Evolutionary conservation across 2,329 filamentous ascomycete species (phyloP), one percentile per base, ranked within the genome.

Genomic region (Akanthomyces muscarius): DNA sequence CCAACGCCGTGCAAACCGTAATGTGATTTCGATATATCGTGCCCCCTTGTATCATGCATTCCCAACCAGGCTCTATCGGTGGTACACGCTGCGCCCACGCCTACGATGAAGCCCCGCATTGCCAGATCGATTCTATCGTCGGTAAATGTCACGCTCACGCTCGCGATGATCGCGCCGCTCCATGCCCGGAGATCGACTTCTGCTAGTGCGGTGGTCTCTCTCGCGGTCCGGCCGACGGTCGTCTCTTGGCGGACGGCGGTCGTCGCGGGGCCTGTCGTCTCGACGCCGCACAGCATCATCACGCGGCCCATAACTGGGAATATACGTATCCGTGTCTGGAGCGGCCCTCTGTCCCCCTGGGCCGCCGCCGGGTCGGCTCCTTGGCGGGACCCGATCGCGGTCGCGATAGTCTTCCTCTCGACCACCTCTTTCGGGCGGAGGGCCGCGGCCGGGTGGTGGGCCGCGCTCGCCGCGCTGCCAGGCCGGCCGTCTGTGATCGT

Each of bases 391-490:
- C n/a, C 75, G 69, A 65, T 77, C 76, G 13, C 77, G 69, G 65
- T 77, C 76, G 11, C 77, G 74, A 68, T 18, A 68, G 72, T 65
- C 55, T 68, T 65, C 66, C 75, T 71, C 65, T 78, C n/a, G 79
- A 78, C 2, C 83, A 81, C 2, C 82, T 83, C 11, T 82, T 75
- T 60, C 63, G 2, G 48, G 50, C 1, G 51, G 62, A 25, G 62
- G 62, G 16, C 62, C 62, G 13, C 62, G 62, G 25, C 62, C 52
- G 4, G 36, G 33, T n/a, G 81, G 81, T 14, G 83, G 71, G 11
- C 78, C 80, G 25, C 80, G 77, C n/a, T 83, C 82, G 60, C 82
- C 82, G 60, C 82, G 75, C 52, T 80, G 78, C 84, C 83, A 86
- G 2, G 81, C 82, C 6, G 83, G 83, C 57, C 82, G 75, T 18